phyloP scores from a whole-genome alignment of 352 stramenopile genomes.

The Lagenidium sp. region DNA sequence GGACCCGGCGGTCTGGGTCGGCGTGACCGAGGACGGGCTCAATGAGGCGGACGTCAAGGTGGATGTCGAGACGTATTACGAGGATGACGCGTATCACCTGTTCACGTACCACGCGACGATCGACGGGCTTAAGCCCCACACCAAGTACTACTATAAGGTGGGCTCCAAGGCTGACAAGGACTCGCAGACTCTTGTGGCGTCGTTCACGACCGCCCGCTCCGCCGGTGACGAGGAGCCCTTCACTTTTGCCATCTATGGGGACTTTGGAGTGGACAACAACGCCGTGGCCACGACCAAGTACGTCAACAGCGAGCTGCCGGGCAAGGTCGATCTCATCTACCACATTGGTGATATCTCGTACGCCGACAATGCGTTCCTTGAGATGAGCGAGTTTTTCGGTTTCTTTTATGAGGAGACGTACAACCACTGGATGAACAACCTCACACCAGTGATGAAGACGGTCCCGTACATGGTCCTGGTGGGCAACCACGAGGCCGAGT shows the following conservation, averaged over 20 bases:
- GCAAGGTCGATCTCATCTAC: constrained; percentile 19
- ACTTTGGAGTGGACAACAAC: constrained; percentile 14
- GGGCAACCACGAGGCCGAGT: constrained; percentile 66
- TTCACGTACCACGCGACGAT: constrained; percentile 17
- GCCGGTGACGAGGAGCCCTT: constrained; percentile 2
- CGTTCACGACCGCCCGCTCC: constrained; percentile 14
- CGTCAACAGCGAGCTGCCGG: constrained; percentile 10
- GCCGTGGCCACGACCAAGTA: constrained; percentile 8
- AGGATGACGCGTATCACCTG: constrained; percentile 10
- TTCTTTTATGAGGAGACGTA: constrained; percentile 38
- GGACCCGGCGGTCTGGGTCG: constrained; percentile 15
- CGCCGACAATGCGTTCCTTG: constrained; percentile 22
- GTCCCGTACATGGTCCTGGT: constrained; percentile 60
- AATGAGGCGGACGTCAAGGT: not conserved
- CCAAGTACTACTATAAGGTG: constrained; percentile 20
- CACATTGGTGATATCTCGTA: constrained; percentile 36
- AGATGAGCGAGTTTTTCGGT: constrained; percentile 8
- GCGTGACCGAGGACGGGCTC: not conserved
- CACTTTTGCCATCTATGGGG: constrained; percentile 13
- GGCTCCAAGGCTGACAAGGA: not conserved
- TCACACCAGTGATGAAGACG: constrained; percentile 20
- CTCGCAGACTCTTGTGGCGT: constrained; percentile 4
- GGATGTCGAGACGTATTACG: constrained; percentile 12
- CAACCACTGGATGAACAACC: constrained; percentile 51
- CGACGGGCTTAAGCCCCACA: constrained; percentile 9